Base-by-base conservation (phyloP, 495 filamentous ascomycete species). In the Cudoniella acicularis region DNA sequence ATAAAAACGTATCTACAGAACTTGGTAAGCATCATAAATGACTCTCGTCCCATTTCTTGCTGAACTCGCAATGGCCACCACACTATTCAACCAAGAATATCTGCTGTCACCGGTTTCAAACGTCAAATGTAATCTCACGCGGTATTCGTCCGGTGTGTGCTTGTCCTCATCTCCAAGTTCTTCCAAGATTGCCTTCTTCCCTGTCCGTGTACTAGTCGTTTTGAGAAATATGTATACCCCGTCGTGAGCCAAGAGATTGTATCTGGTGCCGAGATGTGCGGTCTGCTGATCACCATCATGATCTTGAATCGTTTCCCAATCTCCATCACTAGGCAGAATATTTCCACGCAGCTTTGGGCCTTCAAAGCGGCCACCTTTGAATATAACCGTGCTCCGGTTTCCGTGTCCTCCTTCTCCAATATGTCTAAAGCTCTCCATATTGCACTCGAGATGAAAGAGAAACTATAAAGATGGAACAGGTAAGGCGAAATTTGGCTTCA, bases 321-420 rank as follows among this genome's bases (percentile, higher is more conserved):
- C 27, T 3, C 52, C 27, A 16, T 36, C 52, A 17, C 52, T 36
- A 26, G 21, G 20, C 1, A 51, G 27, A n/a, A 51, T 40, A 13
- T 13, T 24, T 1, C 56, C 47, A 8, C 36, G 18, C 8, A 58
- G 30, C 16, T 42, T 24, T 13, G 47, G 47, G 1, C 56, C 56
- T 52, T 58, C 46, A 26, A 58, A 51, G 10, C 56, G 24, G 0
- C 56, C 56, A 9, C 30, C 47, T 51, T 58, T 58, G 21, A 58
- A 58, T 6, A 52, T 50, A 16, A 58, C 27, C 1, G 56, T 51
- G 54, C 27, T 58, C 21, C 56, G 27, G 20, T 58, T 36, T 0
- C 56, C 56, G 11, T 51, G 47, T 21, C 56, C 47, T 16, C 48
- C 18, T 4, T 42, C 56, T 26, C 43, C 42, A 20, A 49, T 49